Base-by-base conservation (phyloP, 805 yeast species). In the Wickerhamiella allomyrinae region DNA sequence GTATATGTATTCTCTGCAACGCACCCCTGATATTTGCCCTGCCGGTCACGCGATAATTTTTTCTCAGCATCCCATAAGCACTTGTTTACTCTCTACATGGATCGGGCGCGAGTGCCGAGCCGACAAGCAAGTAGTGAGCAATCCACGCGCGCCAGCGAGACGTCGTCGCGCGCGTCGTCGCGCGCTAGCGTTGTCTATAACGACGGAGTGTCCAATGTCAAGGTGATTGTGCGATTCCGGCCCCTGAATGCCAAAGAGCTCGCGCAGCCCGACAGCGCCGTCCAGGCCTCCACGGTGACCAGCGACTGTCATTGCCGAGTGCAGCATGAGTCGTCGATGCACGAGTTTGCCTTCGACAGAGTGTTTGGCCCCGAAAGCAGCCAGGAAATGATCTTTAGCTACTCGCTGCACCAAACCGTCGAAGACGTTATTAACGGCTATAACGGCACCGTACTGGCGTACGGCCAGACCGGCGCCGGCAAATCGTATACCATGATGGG, bases 401-500 rank as follows among this genome's bases (percentile, higher is more conserved):
- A 68, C 52, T 70, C 82, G 0, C 70, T 80, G 5, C 55, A 62
- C 31, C 74, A 74, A 33, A 76, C 83, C 0, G 78, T 84, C 3
- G 76, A 74, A 34, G 89, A 80, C 47, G 66, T 83, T 23, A 68
- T 79, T 44, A 66, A 68, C 24, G 96, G 96, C 0, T 78, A 76
- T 54, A 81, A 82, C 55, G 83, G 86, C 17, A 74, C 89, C 0
- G 74, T 83, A 0, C 60, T 82, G 29, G 82, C 87, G 0, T 83
- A 80, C 58, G 94, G 93, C 8, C 89, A 79, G 52, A 75, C 83
- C 0, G 83, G 85, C 0, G 69, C 85, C 1, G 91, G 91, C 6
- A 81, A 81, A 57, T 71, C 87, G 0, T 73, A 71, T 53, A 77
- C 89, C 2, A 77, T 82, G 85, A 71, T 79, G 71, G 91, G 91